These are phyloP conservation scores for Sclerotinia sclerotiorum DNA, from an alignment of 2,329 filamentous ascomycete species.

Conservation along the genomic window DNA sequence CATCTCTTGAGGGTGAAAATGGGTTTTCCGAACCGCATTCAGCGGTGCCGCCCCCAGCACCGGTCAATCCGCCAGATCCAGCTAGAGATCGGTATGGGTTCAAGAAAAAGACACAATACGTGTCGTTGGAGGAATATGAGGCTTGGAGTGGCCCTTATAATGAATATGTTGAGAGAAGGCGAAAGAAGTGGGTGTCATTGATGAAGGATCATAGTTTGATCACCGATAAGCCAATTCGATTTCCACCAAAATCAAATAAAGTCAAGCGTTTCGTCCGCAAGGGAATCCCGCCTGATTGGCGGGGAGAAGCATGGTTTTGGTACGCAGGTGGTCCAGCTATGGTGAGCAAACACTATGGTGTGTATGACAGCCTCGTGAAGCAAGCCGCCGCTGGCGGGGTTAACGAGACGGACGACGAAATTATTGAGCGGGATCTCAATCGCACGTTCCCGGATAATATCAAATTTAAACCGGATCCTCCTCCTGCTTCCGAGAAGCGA, in stretches of 20 bases:
- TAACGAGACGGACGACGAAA: conserved; percentile 75
- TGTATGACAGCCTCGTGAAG: conserved; percentile 69
- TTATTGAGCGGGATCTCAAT: conserved; percentile 91
- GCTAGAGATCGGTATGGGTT: conserved; percentile 85
- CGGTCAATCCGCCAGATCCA: conserved; percentile 24
- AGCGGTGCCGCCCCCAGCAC: conserved; percentile 28
- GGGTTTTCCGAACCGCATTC: conserved; percentile 26
- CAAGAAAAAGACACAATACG: conserved; percentile 79
- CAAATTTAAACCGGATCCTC: conserved; percentile 69
- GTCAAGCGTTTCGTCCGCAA: conserved; percentile 90
- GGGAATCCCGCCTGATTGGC: conserved; percentile 89
- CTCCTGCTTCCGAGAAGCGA: conserved; percentile 37
- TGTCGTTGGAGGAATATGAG: conserved; percentile 76
- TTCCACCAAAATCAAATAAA: conserved; percentile 78
- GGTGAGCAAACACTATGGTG: conserved; percentile 69
- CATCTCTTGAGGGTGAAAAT: conserved; percentile 23
- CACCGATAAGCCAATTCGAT: conserved; percentile 69
- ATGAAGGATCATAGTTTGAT: conserved; percentile 74
- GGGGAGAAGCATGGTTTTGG: conserved; percentile 96
- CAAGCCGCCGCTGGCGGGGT: conserved; percentile 61
- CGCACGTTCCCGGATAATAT: conserved; percentile 94
- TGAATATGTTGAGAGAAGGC: conserved; percentile 70
- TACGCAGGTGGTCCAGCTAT: conserved; percentile 86
- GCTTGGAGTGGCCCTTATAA: conserved; percentile 75
- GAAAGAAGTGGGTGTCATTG: conserved; percentile 78